Base-by-base conservation (phyloP, 176 grass and related monocot species). In the Lolium rigidum region DNA sequence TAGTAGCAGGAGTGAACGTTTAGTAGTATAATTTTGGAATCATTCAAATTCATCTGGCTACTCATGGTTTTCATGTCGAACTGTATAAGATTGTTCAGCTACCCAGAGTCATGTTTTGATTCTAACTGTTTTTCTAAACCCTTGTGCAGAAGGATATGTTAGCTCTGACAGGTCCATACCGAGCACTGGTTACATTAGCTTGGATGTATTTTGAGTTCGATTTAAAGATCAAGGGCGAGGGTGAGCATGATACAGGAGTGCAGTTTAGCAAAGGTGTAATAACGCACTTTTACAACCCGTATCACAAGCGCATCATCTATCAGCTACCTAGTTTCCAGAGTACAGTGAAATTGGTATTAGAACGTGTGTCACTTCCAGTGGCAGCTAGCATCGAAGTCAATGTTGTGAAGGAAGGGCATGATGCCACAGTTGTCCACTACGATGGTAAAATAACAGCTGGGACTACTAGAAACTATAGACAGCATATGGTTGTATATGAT, bases 191-290 rank as follows among this genome's bases (percentile, higher is more conserved):
- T 73, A 24, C 70, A 7, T 1, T 7, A 14, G 43, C 4, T 22
- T 24, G 4, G 2, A 22, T 73, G n/a, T 73, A 46, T 13, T 73
- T 73, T 20, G 70, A 73, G 70, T 20, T 73, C 0, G 43, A 73
- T 73, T 24, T 73, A 22, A 73, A 73, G 43, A 48, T 48, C 43
- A 73, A 73, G 70, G 43, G 5, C 20, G 48, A 73, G 43, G 41
- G n/a, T 24, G 20, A 13, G 20, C 41, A 12, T 5, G 70, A 22
- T 14, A 20, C 10, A 0, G 70, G 24, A 14, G 5, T 47, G 44
- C n/a, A 73, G 70, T 43, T 70, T 2, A 70, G 67, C 37, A 70
- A 70, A 70, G 67, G 37, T 20, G 67, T 70, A 70, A 43, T 14
- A 15, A 0, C 11, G 11, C 48, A 73, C 70, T 46, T 7, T 22